Evolutionary conservation across 2,329 filamentous ascomycete genomes (phyloP).

Genomic region (Bipolaris sorokiniana): DNA sequence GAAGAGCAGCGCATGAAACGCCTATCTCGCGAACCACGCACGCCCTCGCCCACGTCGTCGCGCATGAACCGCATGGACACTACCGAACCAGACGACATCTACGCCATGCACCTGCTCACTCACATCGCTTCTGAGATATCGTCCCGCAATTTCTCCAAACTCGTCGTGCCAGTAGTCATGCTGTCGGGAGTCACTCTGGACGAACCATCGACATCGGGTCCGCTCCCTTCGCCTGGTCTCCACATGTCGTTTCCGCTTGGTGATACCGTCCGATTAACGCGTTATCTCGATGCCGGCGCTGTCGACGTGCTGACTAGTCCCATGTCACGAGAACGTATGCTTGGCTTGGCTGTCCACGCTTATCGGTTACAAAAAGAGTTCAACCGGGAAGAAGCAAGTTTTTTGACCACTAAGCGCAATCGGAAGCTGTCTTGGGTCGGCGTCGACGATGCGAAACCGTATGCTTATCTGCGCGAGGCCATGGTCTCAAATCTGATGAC

Average conservation of each 20-base stretch:
- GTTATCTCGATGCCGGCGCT: slow-evolving; percentile 84
- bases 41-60: slow-evolving; percentile 49
- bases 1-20: slow-evolving; percentile 51
- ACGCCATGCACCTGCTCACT: slow-evolving; percentile 51
- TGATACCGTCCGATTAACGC: slow-evolving; percentile 64
- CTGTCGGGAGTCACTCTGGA: slow-evolving; percentile 48
- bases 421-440: slow-evolving; percentile 93
- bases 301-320: slow-evolving; percentile 85
- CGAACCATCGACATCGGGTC: slow-evolving; percentile 28
- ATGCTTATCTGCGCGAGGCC: slow-evolving; percentile 85
- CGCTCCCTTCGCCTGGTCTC: slow-evolving; percentile 42
- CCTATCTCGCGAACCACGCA: slow-evolving; percentile 50
- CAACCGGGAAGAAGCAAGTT: slow-evolving; percentile 72
- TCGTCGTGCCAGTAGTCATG: slow-evolving; percentile 51
- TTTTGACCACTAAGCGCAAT: slow-evolving; percentile 73
- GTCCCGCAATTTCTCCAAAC: slow-evolving; percentile 47
- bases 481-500: slow-evolving; percentile 94
- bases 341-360: slow-evolving; percentile 79
- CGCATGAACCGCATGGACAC: slow-evolving; percentile 40
- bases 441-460: slow-evolving; percentile 81
- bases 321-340: slow-evolving; percentile 73
- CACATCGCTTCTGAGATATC: slow-evolving; percentile 53
- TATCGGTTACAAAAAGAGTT: slow-evolving; percentile 82
- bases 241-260: slow-evolving; percentile 49
- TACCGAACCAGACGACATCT: slow-evolving; percentile 50